A percentile compares a stretch with the other conserved stretches of the same genome.
Evolutionary conservation across 2,329 filamentous ascomycete species (phyloP).

Genomic region (Apiospora koreana): DNA sequence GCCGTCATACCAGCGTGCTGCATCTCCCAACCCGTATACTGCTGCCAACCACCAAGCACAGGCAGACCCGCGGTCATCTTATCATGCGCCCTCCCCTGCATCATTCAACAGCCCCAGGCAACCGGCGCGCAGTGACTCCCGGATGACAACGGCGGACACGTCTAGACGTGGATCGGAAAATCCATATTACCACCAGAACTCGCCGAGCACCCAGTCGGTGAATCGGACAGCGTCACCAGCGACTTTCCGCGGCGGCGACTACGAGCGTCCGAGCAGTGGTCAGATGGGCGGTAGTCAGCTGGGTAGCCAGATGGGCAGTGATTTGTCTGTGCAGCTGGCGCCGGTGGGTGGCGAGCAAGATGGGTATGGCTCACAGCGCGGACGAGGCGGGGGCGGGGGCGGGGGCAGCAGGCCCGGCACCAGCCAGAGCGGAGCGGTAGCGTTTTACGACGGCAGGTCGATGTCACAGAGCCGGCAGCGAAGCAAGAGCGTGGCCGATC

Average conservation of each 20-base stretch:
- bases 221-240: constrained; percentile 50
- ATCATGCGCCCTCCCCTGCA: background rate
- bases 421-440: constrained; percentile 53
- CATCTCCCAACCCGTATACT: constrained; percentile 60
- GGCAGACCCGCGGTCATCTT: background rate
- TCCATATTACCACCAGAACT: constrained; percentile 53
- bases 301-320: constrained; percentile 48
- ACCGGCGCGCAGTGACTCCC: constrained; percentile 31
- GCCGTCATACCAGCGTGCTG: constrained; percentile 40
- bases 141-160: constrained; percentile 39
- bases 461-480: constrained; percentile 50
- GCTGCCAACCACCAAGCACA: constrained; percentile 11
- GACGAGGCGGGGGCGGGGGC: constrained; percentile 43
- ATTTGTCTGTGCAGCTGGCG: constrained; percentile 71
- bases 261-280: constrained; percentile 52
- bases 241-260: constrained; percentile 43
- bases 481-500: constrained; percentile 86
- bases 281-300: constrained; percentile 39
- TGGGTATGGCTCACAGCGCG: constrained; percentile 47
- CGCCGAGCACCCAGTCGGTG: constrained; percentile 44
- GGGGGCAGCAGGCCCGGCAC: constrained; percentile 49
- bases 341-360: constrained; percentile 58
- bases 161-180: constrained; percentile 50
- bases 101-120: constrained; percentile 15
- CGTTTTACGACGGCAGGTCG: constrained; percentile 55